Percentiles rank a stretch among this genome's conserved stretches.
These are phyloP conservation scores for Thelonectria discophora DNA, from an alignment of 2,329 filamentous ascomycete species.

Conservation along the genomic window DNA sequence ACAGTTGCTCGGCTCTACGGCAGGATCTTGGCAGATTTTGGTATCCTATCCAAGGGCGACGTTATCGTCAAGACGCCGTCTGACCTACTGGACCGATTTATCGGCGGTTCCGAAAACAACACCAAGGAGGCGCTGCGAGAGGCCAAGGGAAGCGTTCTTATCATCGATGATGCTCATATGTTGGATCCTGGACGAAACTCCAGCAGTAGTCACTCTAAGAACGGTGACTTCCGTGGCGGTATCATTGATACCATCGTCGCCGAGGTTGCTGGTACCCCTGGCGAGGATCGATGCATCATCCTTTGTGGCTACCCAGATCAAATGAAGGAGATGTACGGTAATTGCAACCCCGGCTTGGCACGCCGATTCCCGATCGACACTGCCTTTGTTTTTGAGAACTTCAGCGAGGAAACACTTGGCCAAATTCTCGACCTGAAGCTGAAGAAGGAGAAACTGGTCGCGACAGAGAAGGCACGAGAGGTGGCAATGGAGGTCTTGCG, in stretches of 20 bases:
- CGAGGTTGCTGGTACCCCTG: conserved; percentile 73
- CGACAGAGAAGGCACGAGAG: conserved; percentile 61
- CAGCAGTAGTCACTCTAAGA: conserved; percentile 43
- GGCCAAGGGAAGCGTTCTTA: conserved; percentile 74
- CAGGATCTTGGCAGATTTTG: conserved; percentile 71
- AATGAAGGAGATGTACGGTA: conserved; percentile 76
- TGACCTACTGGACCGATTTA: conserved; percentile 71
- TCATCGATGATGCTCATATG: conserved; percentile 82
- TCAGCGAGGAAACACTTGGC: conserved; percentile 64
- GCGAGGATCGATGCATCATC: conserved; percentile 77
- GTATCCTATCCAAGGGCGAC: conserved; percentile 58
- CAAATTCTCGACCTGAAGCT: conserved; percentile 73
- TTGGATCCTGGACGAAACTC: conserved; percentile 57
- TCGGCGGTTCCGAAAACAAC: conserved; percentile 74
- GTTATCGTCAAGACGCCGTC: conserved; percentile 76
- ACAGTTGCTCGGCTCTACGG: conserved; percentile 78
- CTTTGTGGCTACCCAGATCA: conserved; percentile 75
- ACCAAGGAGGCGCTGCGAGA: conserved; percentile 75
- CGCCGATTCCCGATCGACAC: conserved; percentile 72
- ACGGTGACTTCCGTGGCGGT: conserved; percentile 63
- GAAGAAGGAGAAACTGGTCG: conserved; percentile 61
- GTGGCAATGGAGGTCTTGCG: conserved; percentile 68
- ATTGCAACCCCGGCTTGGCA: conserved; percentile 74
- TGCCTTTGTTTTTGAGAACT: conserved; percentile 77
- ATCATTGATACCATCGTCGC: conserved; percentile 80